Base-by-base conservation (phyloP, 1,139 yeast species). In the Protomyces pachydermus region DNA sequence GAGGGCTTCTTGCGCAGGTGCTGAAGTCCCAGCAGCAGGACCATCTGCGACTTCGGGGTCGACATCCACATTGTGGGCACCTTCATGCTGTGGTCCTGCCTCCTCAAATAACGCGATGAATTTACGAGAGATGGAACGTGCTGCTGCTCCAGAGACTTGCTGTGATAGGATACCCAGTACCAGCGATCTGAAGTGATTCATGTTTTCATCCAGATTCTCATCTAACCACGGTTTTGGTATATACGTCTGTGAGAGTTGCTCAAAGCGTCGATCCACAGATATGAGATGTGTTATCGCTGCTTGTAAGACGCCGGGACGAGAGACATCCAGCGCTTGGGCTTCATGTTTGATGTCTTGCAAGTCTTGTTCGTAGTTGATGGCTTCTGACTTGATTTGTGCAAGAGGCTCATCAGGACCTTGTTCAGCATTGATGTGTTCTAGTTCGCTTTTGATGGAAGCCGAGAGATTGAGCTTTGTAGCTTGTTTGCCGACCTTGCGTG, bases 141-240 rank as follows among this genome's bases (percentile, higher is more conserved):
- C 97, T 0, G 97, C 95, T 0, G 84, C 81, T 0, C 96, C 96
- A 69, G 93, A 86, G 3, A 91, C 86, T 72, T 91, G 97, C 75
- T 91, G 97, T 16, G 61, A 54, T 28, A 64, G 18, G 3, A 61
- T 50, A 3, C 61, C 52, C 5, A 55, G 23, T 2, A 50, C 56
- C 20, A 61, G 46, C 14, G 61, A 48, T 28, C 34, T 53, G 61
- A 61, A 61, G 37, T 53, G 70, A 54, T 70, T 63, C 16, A 68
- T 61, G 20, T 68, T 67, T 42, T 57, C 61, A 14, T 55, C 63
- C 16, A 68, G 58, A 25, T 60, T 64, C 10, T 54, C 64, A 16
- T 63, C 65, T 8, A 58, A 52, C 46, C 69, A 60, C 23, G 68
- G 60, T 23, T 48, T 45, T 16, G 69, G 69, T 2, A 67, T 65